phyloP scores from a whole-genome alignment of 176 grass and related monocot genomes.

The Ensete glaucum region DNA sequence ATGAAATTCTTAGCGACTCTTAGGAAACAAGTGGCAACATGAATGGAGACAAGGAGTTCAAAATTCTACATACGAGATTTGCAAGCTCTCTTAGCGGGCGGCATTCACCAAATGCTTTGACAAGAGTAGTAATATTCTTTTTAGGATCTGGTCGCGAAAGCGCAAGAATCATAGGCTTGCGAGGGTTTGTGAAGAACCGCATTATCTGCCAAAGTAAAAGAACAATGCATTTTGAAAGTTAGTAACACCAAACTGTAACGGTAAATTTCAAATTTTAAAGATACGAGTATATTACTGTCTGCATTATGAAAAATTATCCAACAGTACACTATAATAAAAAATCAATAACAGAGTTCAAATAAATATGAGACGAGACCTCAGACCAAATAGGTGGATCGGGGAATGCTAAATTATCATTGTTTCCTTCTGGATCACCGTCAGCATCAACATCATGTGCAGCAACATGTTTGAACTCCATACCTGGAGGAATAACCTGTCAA shows the following conservation, averaged over 20 bases:
- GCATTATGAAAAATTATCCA: background rate
- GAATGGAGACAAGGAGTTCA: background rate
- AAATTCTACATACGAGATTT: constrained; percentile 50
- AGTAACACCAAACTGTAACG: background rate
- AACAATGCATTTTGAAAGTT: constrained; percentile 1
- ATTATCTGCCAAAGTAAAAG: constrained; percentile 48
- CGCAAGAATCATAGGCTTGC: constrained; percentile 82
- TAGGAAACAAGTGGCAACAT: background rate
- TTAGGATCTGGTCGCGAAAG: constrained; percentile 70
- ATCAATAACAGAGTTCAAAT: constrained; percentile 9
- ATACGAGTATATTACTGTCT: background rate
- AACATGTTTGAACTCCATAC: constrained; percentile 78
- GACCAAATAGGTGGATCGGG: constrained; percentile 51
- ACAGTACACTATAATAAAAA: background rate
- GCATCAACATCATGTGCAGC: constrained; percentile 51
- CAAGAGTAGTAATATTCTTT: constrained; percentile 73
- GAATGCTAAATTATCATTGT: constrained; percentile 36
- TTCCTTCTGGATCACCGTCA: constrained; percentile 42
- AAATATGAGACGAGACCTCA: constrained; percentile 43
- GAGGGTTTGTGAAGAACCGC: constrained; percentile 74
- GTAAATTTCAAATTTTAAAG: background rate
- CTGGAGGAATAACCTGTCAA: constrained; percentile 61
- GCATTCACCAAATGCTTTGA: constrained; percentile 87
- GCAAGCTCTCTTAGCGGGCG: constrained; percentile 64
- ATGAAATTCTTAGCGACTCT: background rate